phyloP scores from a whole-genome alignment of 345 rosid species.

The Boechera divaricarpa region DNA sequence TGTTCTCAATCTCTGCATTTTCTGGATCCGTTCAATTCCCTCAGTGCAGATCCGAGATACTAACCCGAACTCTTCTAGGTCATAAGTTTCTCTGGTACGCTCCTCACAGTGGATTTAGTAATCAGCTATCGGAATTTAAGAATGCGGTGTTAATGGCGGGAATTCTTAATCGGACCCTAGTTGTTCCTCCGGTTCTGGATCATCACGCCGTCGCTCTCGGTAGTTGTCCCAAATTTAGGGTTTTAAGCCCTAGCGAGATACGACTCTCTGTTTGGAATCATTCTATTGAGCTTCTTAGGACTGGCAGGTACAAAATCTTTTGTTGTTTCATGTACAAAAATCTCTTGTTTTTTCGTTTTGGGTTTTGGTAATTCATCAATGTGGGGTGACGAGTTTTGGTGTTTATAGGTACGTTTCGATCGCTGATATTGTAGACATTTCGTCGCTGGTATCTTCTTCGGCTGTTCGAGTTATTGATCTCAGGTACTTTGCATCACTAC shows the following conservation, averaged over 20 bases:
- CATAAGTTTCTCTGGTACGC: slow-evolving; percentile 75
- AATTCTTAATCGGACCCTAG: slow-evolving; percentile 78
- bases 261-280: slow-evolving; percentile 77
- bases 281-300: slow-evolving; percentile 61
- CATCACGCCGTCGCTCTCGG: slow-evolving; percentile 96
- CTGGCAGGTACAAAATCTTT: slow-evolving; percentile 50
- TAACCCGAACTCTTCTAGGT: slow-evolving; percentile 30
- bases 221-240: slow-evolving; percentile 97
- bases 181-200: slow-evolving; percentile 86
- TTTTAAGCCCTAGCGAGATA: slow-evolving; percentile 58
- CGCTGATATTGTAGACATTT: slow-evolving; percentile 78
- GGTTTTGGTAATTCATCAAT: neutral
- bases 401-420: slow-evolving; percentile 78
- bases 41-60: slow-evolving; percentile 50
- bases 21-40: slow-evolving; percentile 49
- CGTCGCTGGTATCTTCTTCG: slow-evolving; percentile 67
- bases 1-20: slow-evolving; percentile 50
- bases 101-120: slow-evolving; percentile 96
- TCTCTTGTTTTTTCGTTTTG: neutral
- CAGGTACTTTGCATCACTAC: slow-evolving; percentile 72
- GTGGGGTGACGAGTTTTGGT: neutral
- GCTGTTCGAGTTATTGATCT: slow-evolving; percentile 67
- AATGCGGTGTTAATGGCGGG: slow-evolving; percentile 76
- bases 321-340: neutral
- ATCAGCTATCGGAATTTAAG: slow-evolving; percentile 90